A percentile compares a stretch with the other conserved stretches of the same genome.
phyloP scores from a whole-genome alignment of 2,329 filamentous ascomycete genomes.

The Phialocephala sp. region DNA sequence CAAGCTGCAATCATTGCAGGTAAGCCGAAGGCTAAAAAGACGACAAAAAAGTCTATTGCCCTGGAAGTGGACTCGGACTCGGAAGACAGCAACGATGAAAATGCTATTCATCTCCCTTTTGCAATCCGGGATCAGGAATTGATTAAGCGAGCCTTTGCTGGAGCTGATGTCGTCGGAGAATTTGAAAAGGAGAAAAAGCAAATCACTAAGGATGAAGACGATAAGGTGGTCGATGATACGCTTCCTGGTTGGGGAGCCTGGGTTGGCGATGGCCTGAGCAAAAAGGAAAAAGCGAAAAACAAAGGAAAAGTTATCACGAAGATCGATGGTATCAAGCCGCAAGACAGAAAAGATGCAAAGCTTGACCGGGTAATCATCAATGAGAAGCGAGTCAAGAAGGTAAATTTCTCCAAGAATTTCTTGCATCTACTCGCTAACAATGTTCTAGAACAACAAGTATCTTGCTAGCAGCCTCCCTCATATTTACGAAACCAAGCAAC shows the following conservation, averaged over 20 bases:
- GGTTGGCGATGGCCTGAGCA: constrained; percentile 83
- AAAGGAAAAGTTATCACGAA: constrained; percentile 67
- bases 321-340: constrained; percentile 74
- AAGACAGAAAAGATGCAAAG: constrained; percentile 81
- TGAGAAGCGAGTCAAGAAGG: constrained; percentile 89
- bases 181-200: constrained; percentile 83
- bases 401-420: constrained; percentile 45
- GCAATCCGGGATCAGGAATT: constrained; percentile 68
- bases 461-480: constrained; percentile 84
- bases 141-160: constrained; percentile 84
- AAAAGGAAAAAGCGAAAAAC: constrained; percentile 68
- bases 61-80: constrained; percentile 38
- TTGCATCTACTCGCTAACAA: constrained; percentile 18
- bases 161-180: constrained; percentile 79
- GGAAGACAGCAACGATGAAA: constrained; percentile 51
- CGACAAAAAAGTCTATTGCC: constrained; percentile 33
- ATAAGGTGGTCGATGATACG: constrained; percentile 82
- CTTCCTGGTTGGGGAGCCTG: constrained; percentile 94
- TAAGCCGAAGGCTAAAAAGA: constrained; percentile 37
- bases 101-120: constrained; percentile 59
- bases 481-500: constrained; percentile 83
- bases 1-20: constrained; percentile 41
- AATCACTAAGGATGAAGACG: constrained; percentile 75
- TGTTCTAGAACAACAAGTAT: constrained; percentile 77
- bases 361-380: constrained; percentile 88